phyloP scores from a whole-genome alignment of 2,329 filamentous ascomycete species.

The Capronia americana region DNA sequence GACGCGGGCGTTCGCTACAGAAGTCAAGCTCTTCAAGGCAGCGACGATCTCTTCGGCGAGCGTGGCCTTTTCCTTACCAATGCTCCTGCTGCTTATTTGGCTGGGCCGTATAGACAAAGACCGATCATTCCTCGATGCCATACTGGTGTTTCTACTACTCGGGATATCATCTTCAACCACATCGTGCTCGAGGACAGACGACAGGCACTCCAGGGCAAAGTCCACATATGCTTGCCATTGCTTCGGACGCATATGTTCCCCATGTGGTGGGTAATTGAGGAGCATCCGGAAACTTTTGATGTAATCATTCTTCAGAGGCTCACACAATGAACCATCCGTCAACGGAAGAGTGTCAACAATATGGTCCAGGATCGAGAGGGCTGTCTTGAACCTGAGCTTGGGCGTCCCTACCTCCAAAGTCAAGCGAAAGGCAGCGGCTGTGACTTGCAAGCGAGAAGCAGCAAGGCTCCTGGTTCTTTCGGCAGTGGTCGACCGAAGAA shows the following conservation, averaged over 20 bases:
- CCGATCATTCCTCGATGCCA: slow-evolving; percentile 52
- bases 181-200: slow-evolving; percentile 25
- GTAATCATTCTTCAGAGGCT: slow-evolving; percentile 76
- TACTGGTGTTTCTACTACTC: slow-evolving; percentile 44
- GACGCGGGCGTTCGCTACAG: slow-evolving; percentile 34
- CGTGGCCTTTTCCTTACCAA: slow-evolving; percentile 21
- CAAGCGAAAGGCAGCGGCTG: slow-evolving; percentile 73
- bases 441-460: slow-evolving; percentile 67
- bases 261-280: slow-evolving; percentile 75
- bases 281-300: slow-evolving; percentile 75
- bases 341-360: slow-evolving; percentile 75
- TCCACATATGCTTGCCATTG: slow-evolving; percentile 73
- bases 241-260: slow-evolving; percentile 74
- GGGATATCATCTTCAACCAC: not conserved
- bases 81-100: slow-evolving; percentile 25
- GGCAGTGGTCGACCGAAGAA: slow-evolving; percentile 60
- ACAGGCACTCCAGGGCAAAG: slow-evolving; percentile 73
- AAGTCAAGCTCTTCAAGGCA: slow-evolving; percentile 33
- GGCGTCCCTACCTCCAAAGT: slow-evolving; percentile 72
- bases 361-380: slow-evolving; percentile 80
- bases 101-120: slow-evolving; percentile 31
- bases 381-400: slow-evolving; percentile 75
- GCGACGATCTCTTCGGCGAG: slow-evolving; percentile 34
- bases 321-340: slow-evolving; percentile 65
- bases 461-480: slow-evolving; percentile 58